These are phyloP conservation scores for Volvox africanus DNA, from an alignment of 139 green algal species.

Conservation along the genomic window DNA sequence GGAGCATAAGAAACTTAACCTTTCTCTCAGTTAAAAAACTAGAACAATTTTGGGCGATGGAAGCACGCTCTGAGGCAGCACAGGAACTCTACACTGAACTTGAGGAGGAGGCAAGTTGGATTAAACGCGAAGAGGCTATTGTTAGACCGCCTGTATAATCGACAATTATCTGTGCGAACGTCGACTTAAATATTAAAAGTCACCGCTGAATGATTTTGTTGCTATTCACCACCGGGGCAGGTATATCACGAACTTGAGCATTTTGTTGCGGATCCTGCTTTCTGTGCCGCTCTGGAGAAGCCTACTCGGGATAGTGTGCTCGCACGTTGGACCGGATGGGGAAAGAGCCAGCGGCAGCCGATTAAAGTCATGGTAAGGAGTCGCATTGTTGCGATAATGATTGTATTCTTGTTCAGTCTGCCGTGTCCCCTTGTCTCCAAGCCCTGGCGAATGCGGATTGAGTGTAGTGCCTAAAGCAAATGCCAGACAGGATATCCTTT, in stretches of 20 bases:
- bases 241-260: constrained; percentile 41
- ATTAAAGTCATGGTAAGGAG: not conserved
- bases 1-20: no score
- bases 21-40: no score
- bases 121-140: no score
- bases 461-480: not conserved
- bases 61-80: not conserved
- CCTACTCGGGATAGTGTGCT: not conserved
- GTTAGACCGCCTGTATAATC: no score
- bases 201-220: no score
- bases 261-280: constrained; percentile 22
- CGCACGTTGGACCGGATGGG: not conserved
- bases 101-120: constrained; percentile 6
- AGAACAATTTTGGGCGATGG: not conserved
- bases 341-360: not conserved
- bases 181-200: no score
- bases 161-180: no score
- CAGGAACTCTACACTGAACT: constrained; percentile 43
- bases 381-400: not conserved
- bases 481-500: not conserved
- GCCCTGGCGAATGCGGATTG: no score
- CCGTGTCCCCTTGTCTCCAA: no score
- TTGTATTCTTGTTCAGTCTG: no score
- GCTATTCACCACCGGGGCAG: not conserved
- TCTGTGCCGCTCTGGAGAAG: constrained; percentile 23